Evolutionary conservation across 1,139 yeast genomes (phyloP).

Genomic region (Saccharomyces hybrid): DNA sequence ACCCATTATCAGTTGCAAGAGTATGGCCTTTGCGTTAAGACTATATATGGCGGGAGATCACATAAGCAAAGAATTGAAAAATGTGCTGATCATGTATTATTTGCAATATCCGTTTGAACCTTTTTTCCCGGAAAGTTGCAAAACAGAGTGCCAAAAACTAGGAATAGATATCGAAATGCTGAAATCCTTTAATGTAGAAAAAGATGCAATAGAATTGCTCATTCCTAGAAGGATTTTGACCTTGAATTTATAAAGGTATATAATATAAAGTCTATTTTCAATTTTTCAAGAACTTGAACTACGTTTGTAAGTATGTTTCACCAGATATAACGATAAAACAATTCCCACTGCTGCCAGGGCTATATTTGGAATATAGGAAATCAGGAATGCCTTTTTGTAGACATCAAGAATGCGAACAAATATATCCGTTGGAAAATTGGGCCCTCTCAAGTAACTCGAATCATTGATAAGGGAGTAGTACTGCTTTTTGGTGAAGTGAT

Average conservation of each 20-base stretch:
- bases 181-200: conserved; percentile 14
- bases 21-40: conserved; percentile 29
- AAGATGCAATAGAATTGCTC: conserved; percentile 13
- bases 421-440: conserved; percentile 26
- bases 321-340: conserved; percentile 1
- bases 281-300: background rate
- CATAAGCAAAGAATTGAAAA: conserved; percentile 20
- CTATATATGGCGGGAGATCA: conserved; percentile 14
- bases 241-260: background rate
- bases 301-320: background rate
- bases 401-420: conserved; percentile 18
- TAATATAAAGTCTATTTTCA: background rate
- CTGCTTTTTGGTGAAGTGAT: conserved; percentile 17
- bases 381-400: conserved; percentile 24
- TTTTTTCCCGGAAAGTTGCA: conserved; percentile 16
- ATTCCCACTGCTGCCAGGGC: conserved; percentile 18
- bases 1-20: conserved; percentile 29
- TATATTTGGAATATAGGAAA: conserved; percentile 27
- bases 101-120: conserved; percentile 21
- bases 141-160: conserved; percentile 15
- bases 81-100: conserved; percentile 24
- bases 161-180: conserved; percentile 16
- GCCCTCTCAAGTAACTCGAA: conserved; percentile 32
- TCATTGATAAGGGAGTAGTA: conserved; percentile 30
- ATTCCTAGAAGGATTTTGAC: conserved; percentile 8